These are phyloP conservation scores for Panaeolus cyanescens DNA, from an alignment of 768 basidiomycete species.

Conservation along the genomic window DNA sequence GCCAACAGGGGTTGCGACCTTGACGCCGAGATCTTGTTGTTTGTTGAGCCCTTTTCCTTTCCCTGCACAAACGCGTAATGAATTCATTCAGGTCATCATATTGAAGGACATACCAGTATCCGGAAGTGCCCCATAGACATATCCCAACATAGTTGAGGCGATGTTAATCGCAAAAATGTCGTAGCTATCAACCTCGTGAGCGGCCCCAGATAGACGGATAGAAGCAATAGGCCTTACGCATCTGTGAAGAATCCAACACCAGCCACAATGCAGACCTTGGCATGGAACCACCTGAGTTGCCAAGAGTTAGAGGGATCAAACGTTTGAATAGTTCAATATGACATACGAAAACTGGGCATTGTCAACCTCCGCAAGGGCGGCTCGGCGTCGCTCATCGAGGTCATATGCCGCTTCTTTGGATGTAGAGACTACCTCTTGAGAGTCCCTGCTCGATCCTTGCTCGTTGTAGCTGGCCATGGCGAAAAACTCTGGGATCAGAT, in stretches of 20 bases:
- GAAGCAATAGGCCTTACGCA: constrained; percentile 46
- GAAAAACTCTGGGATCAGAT: constrained; percentile 3
- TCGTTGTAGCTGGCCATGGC: constrained; percentile 40
- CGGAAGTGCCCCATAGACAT: constrained; percentile 61
- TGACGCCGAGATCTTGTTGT: constrained; percentile 77
- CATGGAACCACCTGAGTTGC: constrained; percentile 74
- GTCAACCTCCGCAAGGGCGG: constrained; percentile 85
- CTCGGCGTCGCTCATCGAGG: constrained; percentile 74
- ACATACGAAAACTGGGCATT: constrained; percentile 81
- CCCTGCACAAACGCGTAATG: not conserved
- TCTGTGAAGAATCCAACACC: constrained; percentile 94
- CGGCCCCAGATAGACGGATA: not conserved
- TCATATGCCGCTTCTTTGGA: constrained; percentile 30
- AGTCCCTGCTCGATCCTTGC: constrained; percentile 36
- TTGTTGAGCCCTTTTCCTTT: constrained; percentile 41
- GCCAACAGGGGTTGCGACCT: constrained; percentile 77
- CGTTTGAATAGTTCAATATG: constrained; percentile 4
- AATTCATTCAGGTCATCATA: not conserved
- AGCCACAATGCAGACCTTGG: constrained; percentile 68
- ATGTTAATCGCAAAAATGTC: constrained; percentile 93
- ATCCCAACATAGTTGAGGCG: constrained; percentile 80
- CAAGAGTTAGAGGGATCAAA: constrained; percentile 4
- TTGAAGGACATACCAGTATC: constrained; percentile 1
- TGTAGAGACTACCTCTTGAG: constrained; percentile 24
- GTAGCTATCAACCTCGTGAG: constrained; percentile 41